Percentiles rank a stretch among this genome's conserved stretches.
phyloP scores from a whole-genome alignment of 1,139 yeast species.

The Suhomyces maxii region DNA sequence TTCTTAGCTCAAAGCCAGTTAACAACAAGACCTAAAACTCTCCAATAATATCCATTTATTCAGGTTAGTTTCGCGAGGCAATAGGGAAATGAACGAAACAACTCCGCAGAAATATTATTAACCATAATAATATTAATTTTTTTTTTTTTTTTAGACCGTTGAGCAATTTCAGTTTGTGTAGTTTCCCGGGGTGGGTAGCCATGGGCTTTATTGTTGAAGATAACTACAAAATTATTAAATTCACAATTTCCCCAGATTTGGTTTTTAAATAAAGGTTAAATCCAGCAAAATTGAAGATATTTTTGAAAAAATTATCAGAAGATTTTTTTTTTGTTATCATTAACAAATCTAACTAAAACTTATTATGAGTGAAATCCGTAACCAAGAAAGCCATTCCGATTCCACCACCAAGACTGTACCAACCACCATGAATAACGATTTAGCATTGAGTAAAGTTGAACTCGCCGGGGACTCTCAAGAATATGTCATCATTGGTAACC shows the following conservation, averaged over 20 bases:
- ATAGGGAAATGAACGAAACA: background rate
- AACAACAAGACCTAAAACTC: background rate
- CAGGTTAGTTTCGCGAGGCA: too few relatives aligned
- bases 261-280: too few relatives aligned
- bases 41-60: background rate
- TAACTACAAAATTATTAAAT: too few relatives aligned
- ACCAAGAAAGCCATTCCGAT: conserved; percentile 6
- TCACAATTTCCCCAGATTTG: background rate
- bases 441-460: background rate
- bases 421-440: background rate
- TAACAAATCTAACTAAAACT: background rate
- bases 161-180: background rate
- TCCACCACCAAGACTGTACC: conserved; percentile 3
- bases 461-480: conserved; percentile 42
- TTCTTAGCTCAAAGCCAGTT: too few relatives aligned
- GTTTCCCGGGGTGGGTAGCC: too few relatives aligned
- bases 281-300: too few relatives aligned
- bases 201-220: too few relatives aligned
- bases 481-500: conserved; percentile 69
- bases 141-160: background rate
- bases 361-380: background rate
- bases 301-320: too few relatives aligned
- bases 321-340: background rate
- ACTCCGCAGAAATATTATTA: background rate
- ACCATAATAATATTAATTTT: too few relatives aligned